Conservation (phyloP, 805 yeast species). For the Myxozyma melibiosi region DNA sequence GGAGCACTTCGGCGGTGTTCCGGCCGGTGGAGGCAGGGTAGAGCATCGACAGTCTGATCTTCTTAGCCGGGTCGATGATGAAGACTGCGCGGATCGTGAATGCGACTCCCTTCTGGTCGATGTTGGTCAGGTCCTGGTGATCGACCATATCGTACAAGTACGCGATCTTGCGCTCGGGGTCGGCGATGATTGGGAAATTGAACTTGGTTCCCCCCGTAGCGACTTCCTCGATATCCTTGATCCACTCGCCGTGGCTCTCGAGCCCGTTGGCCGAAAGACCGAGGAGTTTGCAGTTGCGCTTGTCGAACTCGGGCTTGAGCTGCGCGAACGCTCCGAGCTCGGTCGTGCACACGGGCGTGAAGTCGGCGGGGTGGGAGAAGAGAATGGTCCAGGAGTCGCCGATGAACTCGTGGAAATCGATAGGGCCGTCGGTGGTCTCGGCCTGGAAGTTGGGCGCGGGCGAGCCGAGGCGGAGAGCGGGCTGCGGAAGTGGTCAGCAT, state of each 20-base stretch:
- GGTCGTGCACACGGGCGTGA: slow-evolving; percentile 96
- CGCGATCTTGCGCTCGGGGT: slow-evolving; percentile 81
- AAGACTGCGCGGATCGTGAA: slow-evolving; percentile 92
- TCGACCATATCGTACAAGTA: slow-evolving; percentile 84
- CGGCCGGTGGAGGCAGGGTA: slow-evolving; percentile 96
- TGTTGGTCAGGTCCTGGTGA: slow-evolving; percentile 79
- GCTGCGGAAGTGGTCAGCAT: slow-evolving; percentile 38
- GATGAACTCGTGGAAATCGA: slow-evolving; percentile 83
- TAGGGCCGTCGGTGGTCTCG: slow-evolving; percentile 78
- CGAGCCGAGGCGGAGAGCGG: slow-evolving; percentile 67
- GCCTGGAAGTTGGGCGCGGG: slow-evolving; percentile 88
- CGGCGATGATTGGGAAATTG: slow-evolving; percentile 89
- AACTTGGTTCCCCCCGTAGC: slow-evolving; percentile 62
- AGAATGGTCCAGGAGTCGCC: slow-evolving; percentile 86
- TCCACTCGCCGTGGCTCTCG: slow-evolving; percentile 84
- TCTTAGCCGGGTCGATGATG: slow-evolving; percentile 89
- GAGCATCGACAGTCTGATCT: slow-evolving; percentile 80
- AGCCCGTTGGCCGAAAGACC: slow-evolving; percentile 89
- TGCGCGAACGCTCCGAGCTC: slow-evolving; percentile 94
- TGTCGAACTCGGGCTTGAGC: slow-evolving; percentile 85
- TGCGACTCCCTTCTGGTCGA: slow-evolving; percentile 71
- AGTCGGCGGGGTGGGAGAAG: slow-evolving; percentile 95
- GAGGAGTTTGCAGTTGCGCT: slow-evolving; percentile 84
- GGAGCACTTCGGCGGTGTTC: slow-evolving; percentile 89
- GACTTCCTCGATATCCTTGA: slow-evolving; percentile 89